These are phyloP conservation scores for Boechera stricta DNA, from an alignment of 345 rosid species.

Conservation along the genomic window DNA sequence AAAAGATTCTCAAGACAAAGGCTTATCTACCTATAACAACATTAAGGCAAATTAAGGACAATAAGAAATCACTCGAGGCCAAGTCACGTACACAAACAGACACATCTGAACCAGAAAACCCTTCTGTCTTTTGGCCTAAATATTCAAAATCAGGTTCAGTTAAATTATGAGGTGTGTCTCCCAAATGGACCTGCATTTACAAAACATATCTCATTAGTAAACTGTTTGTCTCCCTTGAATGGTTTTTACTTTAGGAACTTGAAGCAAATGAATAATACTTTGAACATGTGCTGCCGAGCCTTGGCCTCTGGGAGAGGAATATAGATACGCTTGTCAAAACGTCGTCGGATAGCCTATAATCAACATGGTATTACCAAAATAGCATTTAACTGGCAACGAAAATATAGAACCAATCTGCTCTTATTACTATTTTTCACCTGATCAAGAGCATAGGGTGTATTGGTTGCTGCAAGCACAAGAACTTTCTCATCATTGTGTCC, in stretches of 20 bases:
- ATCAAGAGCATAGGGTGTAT: slow-evolving; percentile 93
- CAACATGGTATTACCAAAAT: slow-evolving; percentile 40
- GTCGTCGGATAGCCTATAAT: slow-evolving; percentile 85
- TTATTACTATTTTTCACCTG: slow-evolving; percentile 53
- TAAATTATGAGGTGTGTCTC: slow-evolving; percentile 93
- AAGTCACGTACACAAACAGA: slow-evolving; percentile 81
- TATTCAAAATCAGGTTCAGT: slow-evolving; percentile 84
- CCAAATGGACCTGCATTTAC: slow-evolving; percentile 77
- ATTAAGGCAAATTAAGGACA: slow-evolving; percentile 4
- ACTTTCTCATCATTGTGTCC: slow-evolving; percentile 90
- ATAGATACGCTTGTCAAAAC: slow-evolving; percentile 96
- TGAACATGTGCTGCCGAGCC: slow-evolving; percentile 95
- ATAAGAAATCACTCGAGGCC: neutral
- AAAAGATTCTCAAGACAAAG: slow-evolving; percentile 6
- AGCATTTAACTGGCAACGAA: slow-evolving; percentile 28
- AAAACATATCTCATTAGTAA: slow-evolving; percentile 9
- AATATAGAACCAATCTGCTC: slow-evolving; percentile 19
- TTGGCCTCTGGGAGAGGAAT: slow-evolving; percentile 93
- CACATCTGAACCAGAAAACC: slow-evolving; percentile 95
- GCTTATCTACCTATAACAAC: neutral
- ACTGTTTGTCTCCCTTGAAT: neutral
- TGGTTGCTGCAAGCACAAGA: slow-evolving; percentile 95
- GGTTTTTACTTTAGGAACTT: slow-evolving; percentile 10
- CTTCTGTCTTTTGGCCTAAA: slow-evolving; percentile 80
- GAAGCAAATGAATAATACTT: slow-evolving; percentile 51